Conservation (phyloP, 257 asterid species). For the Solanum chiquidenum region DNA sequence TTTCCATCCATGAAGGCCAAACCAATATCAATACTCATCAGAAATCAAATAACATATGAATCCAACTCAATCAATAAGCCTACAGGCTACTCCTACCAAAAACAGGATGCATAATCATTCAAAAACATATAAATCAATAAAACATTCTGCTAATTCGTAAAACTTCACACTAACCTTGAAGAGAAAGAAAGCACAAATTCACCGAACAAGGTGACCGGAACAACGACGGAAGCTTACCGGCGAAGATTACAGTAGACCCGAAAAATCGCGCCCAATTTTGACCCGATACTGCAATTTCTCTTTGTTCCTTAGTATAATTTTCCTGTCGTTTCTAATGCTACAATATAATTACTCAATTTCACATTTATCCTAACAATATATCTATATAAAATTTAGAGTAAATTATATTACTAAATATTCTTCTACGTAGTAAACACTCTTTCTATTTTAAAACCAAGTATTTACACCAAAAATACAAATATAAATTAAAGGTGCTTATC, state of each 20-base stretch:
- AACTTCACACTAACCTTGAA: not conserved
- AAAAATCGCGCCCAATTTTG: not conserved
- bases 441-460: no score
- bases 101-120: not conserved
- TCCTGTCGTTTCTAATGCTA: not conserved
- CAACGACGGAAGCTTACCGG: not conserved
- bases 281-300: not conserved
- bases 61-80: not conserved
- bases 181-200: not conserved
- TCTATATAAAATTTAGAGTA: not conserved
- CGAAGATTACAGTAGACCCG: not conserved
- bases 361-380: not conserved
- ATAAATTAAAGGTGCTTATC: not conserved
- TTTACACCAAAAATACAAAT: not conserved
- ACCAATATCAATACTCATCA: not conserved
- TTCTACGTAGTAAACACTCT: not conserved
- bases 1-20: not conserved
- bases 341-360: not conserved
- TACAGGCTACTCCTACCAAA: not conserved
- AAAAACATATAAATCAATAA: not conserved
- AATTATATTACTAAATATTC: not conserved
- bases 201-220: not conserved
- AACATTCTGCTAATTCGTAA: not conserved
- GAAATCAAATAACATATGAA: not conserved
- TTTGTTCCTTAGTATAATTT: not conserved